phyloP scores from a whole-genome alignment of 768 basidiomycete species.

The Trametes elegans region DNA sequence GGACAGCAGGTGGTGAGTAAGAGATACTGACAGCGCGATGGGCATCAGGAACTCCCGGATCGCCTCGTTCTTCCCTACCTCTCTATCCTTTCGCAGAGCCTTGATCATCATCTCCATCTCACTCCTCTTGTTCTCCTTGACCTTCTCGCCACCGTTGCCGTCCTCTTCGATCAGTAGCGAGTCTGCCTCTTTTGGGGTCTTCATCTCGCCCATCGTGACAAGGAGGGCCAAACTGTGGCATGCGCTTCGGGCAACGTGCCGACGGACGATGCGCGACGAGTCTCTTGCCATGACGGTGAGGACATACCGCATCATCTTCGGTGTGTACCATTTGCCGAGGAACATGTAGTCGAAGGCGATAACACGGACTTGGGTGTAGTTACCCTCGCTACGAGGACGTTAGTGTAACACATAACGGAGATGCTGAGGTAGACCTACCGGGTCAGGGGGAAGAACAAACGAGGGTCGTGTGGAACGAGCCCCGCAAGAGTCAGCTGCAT shows the following conservation, averaged over 20 bases:
- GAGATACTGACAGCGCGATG: slow-evolving; percentile 63
- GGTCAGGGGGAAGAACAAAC: slow-evolving; percentile 83
- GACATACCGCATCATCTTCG: slow-evolving; percentile 83
- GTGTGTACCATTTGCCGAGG: slow-evolving; percentile 84
- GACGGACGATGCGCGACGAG: slow-evolving; percentile 74
- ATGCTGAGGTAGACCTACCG: slow-evolving; percentile 48
- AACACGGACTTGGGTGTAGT: slow-evolving; percentile 87
- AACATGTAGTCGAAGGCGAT: slow-evolving; percentile 94
- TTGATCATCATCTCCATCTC: slow-evolving; percentile 86
- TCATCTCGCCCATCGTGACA: slow-evolving; percentile 90
- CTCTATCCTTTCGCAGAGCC: slow-evolving; percentile 81
- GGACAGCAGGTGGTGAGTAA: background rate
- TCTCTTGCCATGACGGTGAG: slow-evolving; percentile 86
- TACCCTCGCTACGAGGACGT: slow-evolving; percentile 70
- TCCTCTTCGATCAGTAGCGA: slow-evolving; percentile 85
- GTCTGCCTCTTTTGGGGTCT: slow-evolving; percentile 72
- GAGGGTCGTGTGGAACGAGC: slow-evolving; percentile 73
- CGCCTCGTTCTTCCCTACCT: slow-evolving; percentile 76
- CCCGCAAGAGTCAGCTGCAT: slow-evolving; percentile 74
- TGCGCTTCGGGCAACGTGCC: slow-evolving; percentile 83
- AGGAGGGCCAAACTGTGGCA: slow-evolving; percentile 85
- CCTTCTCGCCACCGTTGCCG: slow-evolving; percentile 65
- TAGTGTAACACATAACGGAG: slow-evolving; percentile 9
- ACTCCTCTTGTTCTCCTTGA: slow-evolving; percentile 75
- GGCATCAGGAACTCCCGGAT: slow-evolving; percentile 81